These are phyloP conservation scores for Pestalotiopsis sp. DNA, from an alignment of 2,329 filamentous ascomycete species.

Conservation along the genomic window DNA sequence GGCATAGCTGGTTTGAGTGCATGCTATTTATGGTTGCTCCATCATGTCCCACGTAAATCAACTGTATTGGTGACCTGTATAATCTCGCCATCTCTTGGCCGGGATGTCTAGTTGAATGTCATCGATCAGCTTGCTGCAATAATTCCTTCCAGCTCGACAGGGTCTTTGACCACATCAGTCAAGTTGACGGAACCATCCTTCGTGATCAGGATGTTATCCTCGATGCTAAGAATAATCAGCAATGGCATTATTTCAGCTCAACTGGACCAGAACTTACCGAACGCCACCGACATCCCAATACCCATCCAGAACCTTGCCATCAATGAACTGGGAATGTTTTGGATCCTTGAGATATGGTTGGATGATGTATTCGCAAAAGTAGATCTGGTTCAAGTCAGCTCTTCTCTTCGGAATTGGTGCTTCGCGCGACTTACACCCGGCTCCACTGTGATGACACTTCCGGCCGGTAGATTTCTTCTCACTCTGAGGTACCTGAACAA, in stretches of 20 bases:
- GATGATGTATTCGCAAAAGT: constrained; percentile 91
- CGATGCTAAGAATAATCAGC: constrained; percentile 44
- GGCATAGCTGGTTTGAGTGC: not conserved
- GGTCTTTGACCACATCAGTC: constrained; percentile 72
- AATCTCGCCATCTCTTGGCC: not conserved
- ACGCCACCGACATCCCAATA: constrained; percentile 86
- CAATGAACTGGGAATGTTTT: constrained; percentile 75
- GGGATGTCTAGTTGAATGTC: not conserved
- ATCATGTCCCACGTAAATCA: not conserved
- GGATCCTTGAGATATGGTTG: constrained; percentile 76
- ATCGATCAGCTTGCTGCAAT: constrained; percentile 34
- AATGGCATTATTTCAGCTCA: not conserved
- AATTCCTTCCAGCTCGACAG: constrained; percentile 62
- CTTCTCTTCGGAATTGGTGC: constrained; percentile 1
- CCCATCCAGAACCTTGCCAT: constrained; percentile 69
- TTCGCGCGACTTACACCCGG: constrained; percentile 67
- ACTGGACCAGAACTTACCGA: constrained; percentile 44
- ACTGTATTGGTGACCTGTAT: not conserved
- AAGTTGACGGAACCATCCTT: constrained; percentile 71
- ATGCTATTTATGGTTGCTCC: not conserved
- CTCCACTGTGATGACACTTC: constrained; percentile 91
- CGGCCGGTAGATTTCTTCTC: constrained; percentile 72
- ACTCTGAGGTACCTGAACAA: constrained; percentile 89
- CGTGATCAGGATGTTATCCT: constrained; percentile 76
- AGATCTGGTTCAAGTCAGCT: constrained; percentile 56